A percentile compares a stretch with the other conserved stretches of the same genome.
phyloP scores from a whole-genome alignment of 2,329 filamentous ascomycete species.

The Penicillium sp. region DNA sequence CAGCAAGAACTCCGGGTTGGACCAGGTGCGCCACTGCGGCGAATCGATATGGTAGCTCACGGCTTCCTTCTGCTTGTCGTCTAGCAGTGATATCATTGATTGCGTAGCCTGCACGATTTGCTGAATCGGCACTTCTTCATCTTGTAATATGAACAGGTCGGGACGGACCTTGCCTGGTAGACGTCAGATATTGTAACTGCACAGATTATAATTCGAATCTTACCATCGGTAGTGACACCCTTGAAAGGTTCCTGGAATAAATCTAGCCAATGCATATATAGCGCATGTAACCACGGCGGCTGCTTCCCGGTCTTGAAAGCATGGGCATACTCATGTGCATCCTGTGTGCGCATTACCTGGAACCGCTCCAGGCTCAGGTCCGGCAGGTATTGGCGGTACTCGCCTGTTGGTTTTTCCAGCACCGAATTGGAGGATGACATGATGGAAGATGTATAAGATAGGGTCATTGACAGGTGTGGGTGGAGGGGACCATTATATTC shows the following conservation, averaged over 20 bases:
- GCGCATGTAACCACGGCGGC: conserved; percentile 63
- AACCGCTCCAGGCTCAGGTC: conserved; percentile 60
- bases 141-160: conserved; percentile 56
- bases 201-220: conserved; percentile 1
- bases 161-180: conserved; percentile 48
- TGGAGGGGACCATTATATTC: conserved; percentile 13
- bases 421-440: conserved; percentile 2
- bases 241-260: conserved; percentile 62
- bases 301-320: conserved; percentile 55
- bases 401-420: conserved; percentile 27
- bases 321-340: conserved; percentile 59
- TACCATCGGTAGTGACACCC: conserved; percentile 66
- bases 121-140: conserved; percentile 60
- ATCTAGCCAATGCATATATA: conserved; percentile 57
- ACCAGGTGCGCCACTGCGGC: conserved; percentile 66
- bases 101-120: conserved; percentile 53
- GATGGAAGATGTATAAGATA: background rate
- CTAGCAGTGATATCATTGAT: conserved; percentile 46
- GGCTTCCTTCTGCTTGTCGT: conserved; percentile 47
- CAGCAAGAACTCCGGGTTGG: conserved; percentile 69
- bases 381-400: conserved; percentile 58
- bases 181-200: conserved; percentile 1
- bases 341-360: conserved; percentile 58
- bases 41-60: conserved; percentile 62
- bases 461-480: background rate